These are phyloP conservation scores for Cutaneotrichosporon cavernicola DNA, from an alignment of 1,284 basidiomycete genomes.

Conservation along the genomic window DNA sequence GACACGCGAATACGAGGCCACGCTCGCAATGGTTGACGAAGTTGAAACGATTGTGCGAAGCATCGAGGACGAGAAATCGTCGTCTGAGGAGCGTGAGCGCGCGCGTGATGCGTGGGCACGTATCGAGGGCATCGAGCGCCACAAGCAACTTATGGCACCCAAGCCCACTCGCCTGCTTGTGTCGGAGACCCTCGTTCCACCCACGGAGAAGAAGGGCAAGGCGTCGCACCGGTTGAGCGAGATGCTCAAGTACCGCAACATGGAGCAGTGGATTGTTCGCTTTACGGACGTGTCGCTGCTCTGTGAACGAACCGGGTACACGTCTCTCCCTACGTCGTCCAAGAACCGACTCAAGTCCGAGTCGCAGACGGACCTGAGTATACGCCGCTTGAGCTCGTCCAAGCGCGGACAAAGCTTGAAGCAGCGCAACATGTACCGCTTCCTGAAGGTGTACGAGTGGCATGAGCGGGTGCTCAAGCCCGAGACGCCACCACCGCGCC, in stretches of 20 bases:
- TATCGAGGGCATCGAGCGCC: conserved; percentile 88
- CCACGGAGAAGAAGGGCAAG: conserved; percentile 39
- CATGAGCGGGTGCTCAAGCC: conserved; percentile 27
- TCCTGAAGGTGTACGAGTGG: conserved; percentile 79
- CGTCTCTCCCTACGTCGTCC: conserved; percentile 72
- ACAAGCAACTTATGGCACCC: conserved; percentile 69
- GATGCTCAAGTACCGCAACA: conserved; percentile 55
- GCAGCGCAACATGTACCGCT: conserved; percentile 84
- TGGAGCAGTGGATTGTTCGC: conserved; percentile 86
- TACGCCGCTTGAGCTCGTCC: background rate
- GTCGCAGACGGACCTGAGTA: conserved; percentile 70
- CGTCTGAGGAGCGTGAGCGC: conserved; percentile 90
- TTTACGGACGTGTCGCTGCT: conserved; percentile 94
- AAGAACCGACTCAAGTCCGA: conserved; percentile 57
- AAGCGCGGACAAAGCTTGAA: conserved; percentile 67
- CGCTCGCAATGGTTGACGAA: conserved; percentile 92
- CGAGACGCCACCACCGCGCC: conserved; percentile 5
- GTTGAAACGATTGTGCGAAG: conserved; percentile 92
- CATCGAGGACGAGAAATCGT: conserved; percentile 96
- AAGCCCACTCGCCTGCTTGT: conserved; percentile 84
- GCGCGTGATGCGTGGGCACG: conserved; percentile 91
- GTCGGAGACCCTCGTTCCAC: conserved; percentile 61
- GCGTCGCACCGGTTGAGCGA: conserved; percentile 83
- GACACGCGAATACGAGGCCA: conserved; percentile 94
- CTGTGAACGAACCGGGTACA: conserved; percentile 86